A percentile compares a stretch with the other conserved stretches of the same genome.
These are phyloP conservation scores for Amauroascus verrucosus DNA, from an alignment of 2,329 filamentous ascomycete genomes.

Conservation along the genomic window DNA sequence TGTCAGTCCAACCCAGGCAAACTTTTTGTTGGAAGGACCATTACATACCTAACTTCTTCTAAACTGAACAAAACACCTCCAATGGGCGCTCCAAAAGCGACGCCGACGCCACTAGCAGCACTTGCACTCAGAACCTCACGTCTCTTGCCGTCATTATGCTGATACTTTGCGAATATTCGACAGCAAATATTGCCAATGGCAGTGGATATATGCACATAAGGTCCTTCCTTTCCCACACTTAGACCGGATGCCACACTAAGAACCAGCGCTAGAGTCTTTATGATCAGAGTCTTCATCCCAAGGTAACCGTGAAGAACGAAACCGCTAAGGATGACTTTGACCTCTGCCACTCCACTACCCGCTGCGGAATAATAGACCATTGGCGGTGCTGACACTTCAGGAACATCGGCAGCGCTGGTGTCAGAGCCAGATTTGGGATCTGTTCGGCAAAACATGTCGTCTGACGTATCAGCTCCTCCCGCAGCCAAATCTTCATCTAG, in stretches of 20 bases:
- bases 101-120: conserved; percentile 81
- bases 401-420: conserved; percentile 20
- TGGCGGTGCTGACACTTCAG: conserved; percentile 43
- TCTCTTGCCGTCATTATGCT: conserved; percentile 84
- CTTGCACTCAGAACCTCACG: conserved; percentile 87
- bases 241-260: conserved; percentile 86
- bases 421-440: conserved; percentile 25
- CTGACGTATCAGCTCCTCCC: conserved; percentile 33
- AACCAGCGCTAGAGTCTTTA: conserved; percentile 75
- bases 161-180: conserved; percentile 88
- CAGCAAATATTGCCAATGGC: conserved; percentile 93
- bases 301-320: conserved; percentile 96
- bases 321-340: conserved; percentile 93
- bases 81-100: conserved; percentile 87
- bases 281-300: conserved; percentile 70
- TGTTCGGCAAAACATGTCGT: conserved; percentile 34
- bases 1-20: conserved; percentile 5
- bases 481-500: conserved; percentile 88
- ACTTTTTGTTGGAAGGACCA: not conserved
- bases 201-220: conserved; percentile 93
- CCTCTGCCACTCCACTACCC: conserved; percentile 91
- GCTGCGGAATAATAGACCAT: conserved; percentile 95
- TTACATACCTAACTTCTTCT: conserved; percentile 63
- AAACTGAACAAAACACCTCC: conserved; percentile 90
- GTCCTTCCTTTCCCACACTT: conserved; percentile 87